Conservation (phyloP, 257 asterid species). For the Solanum rostratum region DNA sequence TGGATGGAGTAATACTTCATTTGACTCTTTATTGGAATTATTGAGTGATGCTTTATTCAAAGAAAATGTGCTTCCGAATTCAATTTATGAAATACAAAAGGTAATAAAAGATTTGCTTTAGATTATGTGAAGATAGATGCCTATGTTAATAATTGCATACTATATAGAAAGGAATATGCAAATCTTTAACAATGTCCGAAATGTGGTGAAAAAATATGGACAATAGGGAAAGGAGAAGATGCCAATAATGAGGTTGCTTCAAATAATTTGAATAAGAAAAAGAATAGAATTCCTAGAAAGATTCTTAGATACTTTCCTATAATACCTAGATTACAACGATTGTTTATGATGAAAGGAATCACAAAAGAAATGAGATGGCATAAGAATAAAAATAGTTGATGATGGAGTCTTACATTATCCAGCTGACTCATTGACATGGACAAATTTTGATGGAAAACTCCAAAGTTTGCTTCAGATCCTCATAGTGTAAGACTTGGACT, state of each 20-base stretch:
- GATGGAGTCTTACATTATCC: not conserved
- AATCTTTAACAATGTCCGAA: not conserved
- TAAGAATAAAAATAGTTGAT: not conserved
- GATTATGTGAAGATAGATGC: not conserved
- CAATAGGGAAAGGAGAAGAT: not conserved
- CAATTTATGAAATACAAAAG: no score
- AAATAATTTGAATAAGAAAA: not conserved
- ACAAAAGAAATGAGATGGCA: slow-evolving; percentile 6
- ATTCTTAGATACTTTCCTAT: not conserved
- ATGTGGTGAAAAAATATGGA: not conserved
- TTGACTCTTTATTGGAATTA: not conserved
- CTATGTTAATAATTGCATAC: not conserved
- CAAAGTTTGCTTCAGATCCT: not conserved
- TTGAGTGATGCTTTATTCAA: not conserved
- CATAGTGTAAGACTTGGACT: not conserved
- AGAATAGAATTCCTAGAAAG: not conserved
- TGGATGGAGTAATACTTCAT: not conserved
- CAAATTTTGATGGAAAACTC: not conserved
- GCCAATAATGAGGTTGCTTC: not conserved
- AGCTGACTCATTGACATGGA: not conserved
- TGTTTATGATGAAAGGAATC: not conserved
- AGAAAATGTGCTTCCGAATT: not conserved
- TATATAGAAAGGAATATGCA: not conserved
- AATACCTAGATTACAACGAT: not conserved
- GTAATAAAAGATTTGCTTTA: no score